phyloP scores from a whole-genome alignment of 1,284 basidiomycete species.

The Thelephora terrestris region DNA sequence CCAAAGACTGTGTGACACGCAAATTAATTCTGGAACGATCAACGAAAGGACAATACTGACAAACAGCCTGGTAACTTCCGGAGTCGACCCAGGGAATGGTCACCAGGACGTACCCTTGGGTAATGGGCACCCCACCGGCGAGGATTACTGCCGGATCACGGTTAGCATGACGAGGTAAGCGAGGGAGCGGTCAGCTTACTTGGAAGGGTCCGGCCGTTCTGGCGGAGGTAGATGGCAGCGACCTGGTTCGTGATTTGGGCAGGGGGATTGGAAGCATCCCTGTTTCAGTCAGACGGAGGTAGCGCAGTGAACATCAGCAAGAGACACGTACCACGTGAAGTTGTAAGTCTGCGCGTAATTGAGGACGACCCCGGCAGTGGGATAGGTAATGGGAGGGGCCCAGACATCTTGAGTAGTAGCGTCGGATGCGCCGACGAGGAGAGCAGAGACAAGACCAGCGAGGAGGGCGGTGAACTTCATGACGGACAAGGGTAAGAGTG shows the following conservation, averaged over 20 bases:
- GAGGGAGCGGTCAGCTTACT: not conserved
- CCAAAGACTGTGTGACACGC: conserved; percentile 23
- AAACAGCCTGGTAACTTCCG: no score
- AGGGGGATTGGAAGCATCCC: conserved; percentile 32
- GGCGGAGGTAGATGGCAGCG: conserved; percentile 31
- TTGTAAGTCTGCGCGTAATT: conserved; percentile 27
- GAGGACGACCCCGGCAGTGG: conserved; percentile 29
- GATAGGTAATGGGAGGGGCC: conserved; percentile 31
- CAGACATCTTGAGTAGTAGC: conserved; percentile 34
- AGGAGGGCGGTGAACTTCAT: conserved; percentile 14
- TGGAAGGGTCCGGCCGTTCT: conserved; percentile 11
- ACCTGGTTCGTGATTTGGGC: conserved; percentile 34
- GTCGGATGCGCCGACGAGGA: conserved; percentile 11
- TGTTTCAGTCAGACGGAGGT: conserved; percentile 9
- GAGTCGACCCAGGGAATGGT: no score
- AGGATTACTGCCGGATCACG: not conserved
- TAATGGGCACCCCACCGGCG: not conserved
- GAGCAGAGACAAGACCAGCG: conserved; percentile 17
- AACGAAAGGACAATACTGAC: conserved; percentile 9
- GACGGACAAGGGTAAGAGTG: no score
- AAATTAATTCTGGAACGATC: not conserved
- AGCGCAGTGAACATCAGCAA: conserved; percentile 22
- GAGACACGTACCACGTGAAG: conserved; percentile 33
- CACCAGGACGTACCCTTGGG: no score
- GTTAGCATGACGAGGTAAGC: not conserved